Evolutionary conservation across 2,329 filamentous ascomycete genomes (phyloP).

Genomic region (Fusarium sp.): DNA sequence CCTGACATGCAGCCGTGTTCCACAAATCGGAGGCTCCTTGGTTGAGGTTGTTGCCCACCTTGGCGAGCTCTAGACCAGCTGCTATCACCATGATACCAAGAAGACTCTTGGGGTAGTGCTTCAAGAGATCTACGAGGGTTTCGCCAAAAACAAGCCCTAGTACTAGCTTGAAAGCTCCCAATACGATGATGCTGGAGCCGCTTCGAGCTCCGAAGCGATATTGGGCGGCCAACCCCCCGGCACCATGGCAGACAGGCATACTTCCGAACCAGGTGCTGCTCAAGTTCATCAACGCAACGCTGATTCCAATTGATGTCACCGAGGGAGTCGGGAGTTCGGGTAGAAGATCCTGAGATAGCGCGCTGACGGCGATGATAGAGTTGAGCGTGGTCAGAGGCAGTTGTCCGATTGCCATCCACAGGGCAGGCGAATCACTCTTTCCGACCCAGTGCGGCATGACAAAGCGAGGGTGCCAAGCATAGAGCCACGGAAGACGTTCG

Average conservation of each 20-base stretch:
- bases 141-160: slow-evolving; percentile 82
- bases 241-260: slow-evolving; percentile 96
- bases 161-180: slow-evolving; percentile 80
- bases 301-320: slow-evolving; percentile 82
- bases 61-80: slow-evolving; percentile 86
- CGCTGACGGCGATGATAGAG: slow-evolving; percentile 88
- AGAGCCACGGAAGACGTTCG: slow-evolving; percentile 61
- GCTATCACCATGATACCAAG: slow-evolving; percentile 91
- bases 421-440: slow-evolving; percentile 48
- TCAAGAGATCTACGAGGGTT: slow-evolving; percentile 76
- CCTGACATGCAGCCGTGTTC: slow-evolving; percentile 60
- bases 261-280: slow-evolving; percentile 89
- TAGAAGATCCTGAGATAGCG: slow-evolving; percentile 81
- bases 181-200: slow-evolving; percentile 82
- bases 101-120: slow-evolving; percentile 78
- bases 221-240: slow-evolving; percentile 90
- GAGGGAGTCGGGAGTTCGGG: slow-evolving; percentile 75
- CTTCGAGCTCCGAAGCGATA: slow-evolving; percentile 92
- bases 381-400: slow-evolving; percentile 93
- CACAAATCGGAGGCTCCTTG: slow-evolving; percentile 72
- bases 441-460: slow-evolving; percentile 52
- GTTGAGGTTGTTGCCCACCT: slow-evolving; percentile 86
- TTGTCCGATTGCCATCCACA: slow-evolving; percentile 80
- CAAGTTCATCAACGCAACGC: slow-evolving; percentile 86
- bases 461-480: slow-evolving; percentile 70